phyloP scores from a whole-genome alignment of 345 rosid genomes.

The Linum trigynum region DNA sequence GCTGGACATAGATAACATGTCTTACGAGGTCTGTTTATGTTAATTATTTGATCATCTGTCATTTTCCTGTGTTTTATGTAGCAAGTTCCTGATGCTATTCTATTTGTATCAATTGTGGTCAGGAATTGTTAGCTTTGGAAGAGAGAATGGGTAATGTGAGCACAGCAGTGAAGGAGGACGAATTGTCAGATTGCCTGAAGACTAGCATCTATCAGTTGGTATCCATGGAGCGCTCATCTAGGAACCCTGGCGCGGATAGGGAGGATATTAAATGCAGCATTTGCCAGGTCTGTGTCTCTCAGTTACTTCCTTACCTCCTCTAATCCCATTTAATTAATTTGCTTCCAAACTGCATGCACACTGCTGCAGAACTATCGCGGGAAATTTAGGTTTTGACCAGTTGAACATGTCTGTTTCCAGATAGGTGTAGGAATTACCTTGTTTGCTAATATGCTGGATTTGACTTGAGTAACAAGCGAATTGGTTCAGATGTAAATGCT shows the following conservation, averaged over 20 bases:
- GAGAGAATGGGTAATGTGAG: slow-evolving; percentile 95
- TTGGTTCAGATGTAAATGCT: not conserved
- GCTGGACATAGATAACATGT: slow-evolving; percentile 91
- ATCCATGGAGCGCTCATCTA: slow-evolving; percentile 24
- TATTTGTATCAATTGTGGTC: slow-evolving; percentile 5
- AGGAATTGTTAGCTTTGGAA: slow-evolving; percentile 93
- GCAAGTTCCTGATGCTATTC: slow-evolving; percentile 2
- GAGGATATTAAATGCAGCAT: slow-evolving; percentile 75
- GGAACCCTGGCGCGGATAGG: slow-evolving; percentile 20
- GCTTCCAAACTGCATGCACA: not conserved
- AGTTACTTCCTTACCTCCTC: not conserved
- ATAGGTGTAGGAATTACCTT: not conserved
- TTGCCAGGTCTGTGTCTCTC: slow-evolving; percentile 58
- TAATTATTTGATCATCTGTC: slow-evolving; percentile 1
- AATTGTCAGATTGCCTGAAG: slow-evolving; percentile 52
- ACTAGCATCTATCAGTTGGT: slow-evolving; percentile 40
- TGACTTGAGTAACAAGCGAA: not conserved
- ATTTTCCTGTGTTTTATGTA: not conserved
- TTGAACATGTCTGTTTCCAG: not conserved
- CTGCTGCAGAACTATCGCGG: not conserved
- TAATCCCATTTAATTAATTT: not conserved
- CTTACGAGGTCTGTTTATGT: slow-evolving; percentile 69
- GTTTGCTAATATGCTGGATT: no score
- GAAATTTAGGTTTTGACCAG: not conserved
- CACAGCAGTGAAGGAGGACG: slow-evolving; percentile 87